Evolutionary conservation across 1,284 basidiomycete species (phyloP).

Genomic region (Malassezia caprae): DNA sequence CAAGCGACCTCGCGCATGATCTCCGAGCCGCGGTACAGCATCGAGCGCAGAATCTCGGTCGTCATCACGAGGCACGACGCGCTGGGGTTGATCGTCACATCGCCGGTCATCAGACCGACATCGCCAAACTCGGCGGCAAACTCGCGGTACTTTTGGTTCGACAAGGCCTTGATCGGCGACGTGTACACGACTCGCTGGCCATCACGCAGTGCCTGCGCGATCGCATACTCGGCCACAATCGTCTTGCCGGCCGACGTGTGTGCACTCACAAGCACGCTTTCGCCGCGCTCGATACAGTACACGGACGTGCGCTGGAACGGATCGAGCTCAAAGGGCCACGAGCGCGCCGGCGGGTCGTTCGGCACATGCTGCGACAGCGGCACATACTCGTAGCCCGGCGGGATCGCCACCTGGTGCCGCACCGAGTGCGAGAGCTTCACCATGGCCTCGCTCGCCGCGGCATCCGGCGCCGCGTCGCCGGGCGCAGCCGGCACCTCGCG

Average conservation of each 20-base stretch:
- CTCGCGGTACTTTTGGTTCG: conserved; percentile 98
- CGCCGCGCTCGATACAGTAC: conserved; percentile 87
- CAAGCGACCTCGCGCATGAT: conserved; percentile 99
- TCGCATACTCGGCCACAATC: conserved; percentile 97
- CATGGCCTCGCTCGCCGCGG: conserved; percentile 7
- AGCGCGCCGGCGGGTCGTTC: conserved; percentile 74
- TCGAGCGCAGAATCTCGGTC: conserved; percentile 96
- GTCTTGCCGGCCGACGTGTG: conserved; percentile 98
- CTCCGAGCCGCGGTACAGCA: conserved; percentile 97
- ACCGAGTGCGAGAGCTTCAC: conserved; percentile 52
- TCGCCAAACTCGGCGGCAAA: conserved; percentile 93
- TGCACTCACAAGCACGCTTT: conserved; percentile 95
- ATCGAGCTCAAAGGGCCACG: conserved; percentile 92
- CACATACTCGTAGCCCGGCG: conserved; percentile 78
- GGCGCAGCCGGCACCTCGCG: conserved; percentile 20
- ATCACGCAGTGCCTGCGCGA: conserved; percentile 82
- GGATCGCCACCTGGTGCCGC: conserved; percentile 87
- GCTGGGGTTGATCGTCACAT: conserved; percentile 97
- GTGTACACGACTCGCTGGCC: conserved; percentile 98
- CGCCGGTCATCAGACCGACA: conserved; percentile 97
- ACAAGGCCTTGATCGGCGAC: conserved; percentile 96
- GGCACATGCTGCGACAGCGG: conserved; percentile 88
- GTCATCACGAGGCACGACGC: conserved; percentile 99
- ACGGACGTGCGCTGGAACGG: conserved; percentile 95
- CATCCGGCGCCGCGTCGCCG: conserved; percentile 15